Evolutionary conservation across 1,284 basidiomycete genomes (phyloP).

Genomic region (Fomitopsis pinicola): DNA sequence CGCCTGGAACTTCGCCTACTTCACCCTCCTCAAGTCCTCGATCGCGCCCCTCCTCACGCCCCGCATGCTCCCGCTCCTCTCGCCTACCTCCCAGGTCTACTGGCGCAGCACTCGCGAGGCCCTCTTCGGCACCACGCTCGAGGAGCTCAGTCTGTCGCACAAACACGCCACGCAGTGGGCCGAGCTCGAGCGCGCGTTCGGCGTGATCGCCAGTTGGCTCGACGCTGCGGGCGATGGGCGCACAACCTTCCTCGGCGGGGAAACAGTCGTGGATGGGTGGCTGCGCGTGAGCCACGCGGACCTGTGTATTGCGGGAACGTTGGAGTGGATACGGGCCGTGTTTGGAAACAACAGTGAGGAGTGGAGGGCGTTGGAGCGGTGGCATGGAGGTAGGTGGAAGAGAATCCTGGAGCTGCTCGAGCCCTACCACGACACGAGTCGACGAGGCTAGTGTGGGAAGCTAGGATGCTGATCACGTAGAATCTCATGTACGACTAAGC

Average conservation of each 20-base stretch:
- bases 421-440: neutral
- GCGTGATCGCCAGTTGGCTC: constrained; percentile 13
- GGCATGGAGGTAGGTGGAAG: constrained; percentile 8
- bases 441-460: too few species aligned
- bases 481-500: too few species aligned
- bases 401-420: constrained; percentile 2
- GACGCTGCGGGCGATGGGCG: constrained; percentile 9
- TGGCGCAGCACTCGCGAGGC: constrained; percentile 20
- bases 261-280: neutral
- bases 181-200: constrained; percentile 10
- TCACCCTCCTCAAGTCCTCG: neutral
- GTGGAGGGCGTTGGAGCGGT: constrained; percentile 3
- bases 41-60: constrained; percentile 10
- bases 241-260: constrained; percentile 12
- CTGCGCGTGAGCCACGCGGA: constrained; percentile 11
- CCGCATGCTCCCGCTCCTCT: neutral
- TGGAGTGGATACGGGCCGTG: constrained; percentile 10
- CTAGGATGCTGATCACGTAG: too few species aligned
- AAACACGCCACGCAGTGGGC: constrained; percentile 13
- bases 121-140: constrained; percentile 13
- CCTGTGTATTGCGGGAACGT: constrained; percentile 10
- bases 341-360: constrained; percentile 1
- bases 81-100: constrained; percentile 12
- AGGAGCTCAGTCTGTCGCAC: constrained; percentile 14
- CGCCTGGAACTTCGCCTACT: constrained; percentile 17